Percentiles rank a stretch among this genome's conserved stretches.
phyloP scores from a whole-genome alignment of 441 rosid genomes.

The Brassica hybrid region DNA sequence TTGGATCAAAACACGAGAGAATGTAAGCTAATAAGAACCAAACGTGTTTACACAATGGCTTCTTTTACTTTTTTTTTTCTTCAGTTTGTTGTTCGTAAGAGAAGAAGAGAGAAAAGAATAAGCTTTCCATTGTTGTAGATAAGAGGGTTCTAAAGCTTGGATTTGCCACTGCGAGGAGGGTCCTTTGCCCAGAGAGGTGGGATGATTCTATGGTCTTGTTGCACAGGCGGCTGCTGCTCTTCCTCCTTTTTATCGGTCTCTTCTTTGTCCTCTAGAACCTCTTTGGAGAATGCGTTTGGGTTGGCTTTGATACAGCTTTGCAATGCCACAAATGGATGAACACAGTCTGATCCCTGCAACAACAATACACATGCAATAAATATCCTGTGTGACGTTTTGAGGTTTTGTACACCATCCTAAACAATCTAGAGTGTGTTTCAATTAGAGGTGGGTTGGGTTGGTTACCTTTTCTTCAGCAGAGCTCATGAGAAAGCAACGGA shows the following conservation, averaged over 20 bases:
- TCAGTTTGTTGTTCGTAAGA: not conserved
- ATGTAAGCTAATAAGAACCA: not conserved
- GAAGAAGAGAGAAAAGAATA: conserved; percentile 15
- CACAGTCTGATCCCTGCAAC: conserved; percentile 85
- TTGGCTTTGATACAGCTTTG: conserved; percentile 81
- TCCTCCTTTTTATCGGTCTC: conserved; percentile 52
- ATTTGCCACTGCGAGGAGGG: conserved; percentile 48
- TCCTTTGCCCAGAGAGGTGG: conserved; percentile 84
- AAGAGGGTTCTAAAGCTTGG: conserved; percentile 55
- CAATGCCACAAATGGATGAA: conserved; percentile 79
- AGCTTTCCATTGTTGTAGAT: conserved; percentile 16
- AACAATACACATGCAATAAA: conserved; percentile 15
- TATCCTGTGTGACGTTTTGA: not conserved
- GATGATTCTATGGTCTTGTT: conserved; percentile 59
- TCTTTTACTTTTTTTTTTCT: conserved; percentile 9
- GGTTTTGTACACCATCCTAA: not conserved
- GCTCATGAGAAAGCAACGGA: conserved; percentile 87
- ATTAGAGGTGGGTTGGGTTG: not conserved
- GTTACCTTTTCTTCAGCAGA: conserved; percentile 82
- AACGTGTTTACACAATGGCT: conserved; percentile 4
- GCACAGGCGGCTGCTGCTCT: conserved; percentile 41
- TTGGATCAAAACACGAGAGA: not conserved
- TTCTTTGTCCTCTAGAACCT: conserved; percentile 52
- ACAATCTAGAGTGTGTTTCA: not conserved
- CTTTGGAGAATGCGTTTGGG: conserved; percentile 73